Percentiles rank a stretch among this genome's conserved stretches.
phyloP scores from a whole-genome alignment of 73 alveolate species.

The Tetrahymena malaccensis region DNA sequence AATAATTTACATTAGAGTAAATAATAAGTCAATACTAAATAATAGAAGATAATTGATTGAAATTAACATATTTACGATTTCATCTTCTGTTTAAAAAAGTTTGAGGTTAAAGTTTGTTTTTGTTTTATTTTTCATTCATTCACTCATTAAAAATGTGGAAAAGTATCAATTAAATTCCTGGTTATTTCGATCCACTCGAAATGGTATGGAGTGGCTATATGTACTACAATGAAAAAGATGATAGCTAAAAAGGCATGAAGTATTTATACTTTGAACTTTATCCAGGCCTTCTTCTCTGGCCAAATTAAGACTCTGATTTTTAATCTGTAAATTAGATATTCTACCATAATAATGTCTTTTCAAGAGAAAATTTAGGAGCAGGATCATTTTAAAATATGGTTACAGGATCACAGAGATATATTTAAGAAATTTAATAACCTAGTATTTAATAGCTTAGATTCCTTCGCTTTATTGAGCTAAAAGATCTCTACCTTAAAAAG shows the following conservation, averaged over 20 bases:
- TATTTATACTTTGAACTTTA: neutral
- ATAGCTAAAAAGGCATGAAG: neutral
- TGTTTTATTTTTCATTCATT: neutral
- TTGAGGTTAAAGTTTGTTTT: neutral
- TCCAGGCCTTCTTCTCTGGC: neutral
- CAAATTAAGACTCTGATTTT: neutral
- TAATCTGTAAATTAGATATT: neutral
- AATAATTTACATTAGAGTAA: too few species aligned
- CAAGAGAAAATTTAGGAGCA: neutral
- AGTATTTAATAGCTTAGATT: neutral
- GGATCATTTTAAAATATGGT: neutral
- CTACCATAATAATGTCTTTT: neutral
- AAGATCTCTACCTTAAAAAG: neutral
- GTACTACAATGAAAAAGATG: neutral
- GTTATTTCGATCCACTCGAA: neutral
- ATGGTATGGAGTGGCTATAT: neutral
- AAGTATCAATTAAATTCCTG: neutral
- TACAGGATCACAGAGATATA: neutral
- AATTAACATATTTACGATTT: too few species aligned
- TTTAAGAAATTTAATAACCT: neutral
- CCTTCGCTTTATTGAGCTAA: neutral
- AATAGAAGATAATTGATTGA: neutral
- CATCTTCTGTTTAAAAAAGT: neutral
- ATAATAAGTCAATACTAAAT: too few species aligned
- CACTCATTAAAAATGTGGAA: neutral